phyloP scores from a whole-genome alignment of 768 basidiomycete species.

The Pleurotus citrinopileatus region DNA sequence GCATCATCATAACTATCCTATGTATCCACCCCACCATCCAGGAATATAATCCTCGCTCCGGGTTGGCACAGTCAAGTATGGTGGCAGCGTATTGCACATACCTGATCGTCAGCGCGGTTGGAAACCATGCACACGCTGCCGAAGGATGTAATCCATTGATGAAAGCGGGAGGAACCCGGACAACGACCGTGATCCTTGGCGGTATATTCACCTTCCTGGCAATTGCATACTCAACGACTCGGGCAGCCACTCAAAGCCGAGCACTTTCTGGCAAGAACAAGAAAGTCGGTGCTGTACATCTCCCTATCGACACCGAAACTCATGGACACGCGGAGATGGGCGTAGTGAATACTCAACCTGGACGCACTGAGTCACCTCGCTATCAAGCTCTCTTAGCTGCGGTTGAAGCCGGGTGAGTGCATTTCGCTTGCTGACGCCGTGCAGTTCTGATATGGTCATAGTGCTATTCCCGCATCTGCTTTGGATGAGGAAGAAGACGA shows the following conservation, averaged over 20 bases:
- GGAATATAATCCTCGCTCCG: slow-evolving; percentile 90
- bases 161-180: slow-evolving; percentile 62
- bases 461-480: slow-evolving; percentile 91
- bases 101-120: slow-evolving; percentile 89
- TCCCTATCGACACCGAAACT: slow-evolving; percentile 52
- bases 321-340: slow-evolving; percentile 65
- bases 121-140: slow-evolving; percentile 79
- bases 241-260: slow-evolving; percentile 93
- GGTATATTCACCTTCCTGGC: slow-evolving; percentile 97
- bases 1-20: slow-evolving; percentile 74
- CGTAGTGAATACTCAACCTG: slow-evolving; percentile 81
- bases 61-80: slow-evolving; percentile 93
- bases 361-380: slow-evolving; percentile 78
- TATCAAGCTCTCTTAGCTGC: slow-evolving; percentile 95
- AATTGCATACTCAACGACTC: slow-evolving; percentile 94
- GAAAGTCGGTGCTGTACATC: slow-evolving; percentile 58
- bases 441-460: slow-evolving; percentile 22
- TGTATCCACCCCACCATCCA: slow-evolving; percentile 87
- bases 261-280: slow-evolving; percentile 79
- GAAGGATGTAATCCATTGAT: slow-evolving; percentile 86
- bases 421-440: slow-evolving; percentile 16
- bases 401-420: slow-evolving; percentile 83
- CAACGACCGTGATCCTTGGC: slow-evolving; percentile 85
- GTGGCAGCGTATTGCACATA: slow-evolving; percentile 98
- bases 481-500: slow-evolving; percentile 78